Evolutionary conservation across 768 basidiomycete species (phyloP).

Genomic region (Lactifluus pinguis): DNA sequence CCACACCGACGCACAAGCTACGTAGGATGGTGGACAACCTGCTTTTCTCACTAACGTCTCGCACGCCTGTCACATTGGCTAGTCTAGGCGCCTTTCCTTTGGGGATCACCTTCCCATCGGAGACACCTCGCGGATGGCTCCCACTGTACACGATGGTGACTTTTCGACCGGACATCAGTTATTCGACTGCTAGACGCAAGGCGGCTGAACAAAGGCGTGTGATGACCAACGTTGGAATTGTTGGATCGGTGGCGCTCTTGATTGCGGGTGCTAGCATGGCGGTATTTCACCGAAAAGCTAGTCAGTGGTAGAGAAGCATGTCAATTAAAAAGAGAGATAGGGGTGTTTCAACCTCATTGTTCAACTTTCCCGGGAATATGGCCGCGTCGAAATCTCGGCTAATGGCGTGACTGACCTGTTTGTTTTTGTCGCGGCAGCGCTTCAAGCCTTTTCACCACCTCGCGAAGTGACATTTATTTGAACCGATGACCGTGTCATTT

Average conservation of each 20-base stretch:
- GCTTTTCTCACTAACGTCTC: slow-evolving; percentile 52
- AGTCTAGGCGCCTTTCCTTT: slow-evolving; percentile 33
- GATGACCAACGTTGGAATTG: slow-evolving; percentile 38
- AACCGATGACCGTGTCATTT: not conserved
- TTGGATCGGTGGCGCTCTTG: slow-evolving; percentile 15
- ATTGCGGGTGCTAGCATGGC: slow-evolving; percentile 12
- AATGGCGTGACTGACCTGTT: slow-evolving; percentile 8
- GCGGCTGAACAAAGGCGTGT: slow-evolving; percentile 61
- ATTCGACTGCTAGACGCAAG: slow-evolving; percentile 67
- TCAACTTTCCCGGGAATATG: slow-evolving; percentile 12
- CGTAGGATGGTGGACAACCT: slow-evolving; percentile 74
- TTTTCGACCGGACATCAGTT: slow-evolving; percentile 92
- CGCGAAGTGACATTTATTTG: slow-evolving; percentile 8
- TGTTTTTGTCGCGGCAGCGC: slow-evolving; percentile 18
- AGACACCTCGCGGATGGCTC: slow-evolving; percentile 69
- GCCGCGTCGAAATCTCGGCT: slow-evolving; percentile 12
- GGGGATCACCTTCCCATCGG: slow-evolving; percentile 27
- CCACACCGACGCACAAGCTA: slow-evolving; percentile 69
- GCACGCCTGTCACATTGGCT: slow-evolving; percentile 37
- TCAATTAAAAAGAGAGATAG: slow-evolving; percentile 17
- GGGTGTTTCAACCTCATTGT: slow-evolving; percentile 9
- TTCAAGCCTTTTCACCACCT: not conserved
- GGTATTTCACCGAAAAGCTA: slow-evolving; percentile 18
- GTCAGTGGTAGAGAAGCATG: slow-evolving; percentile 11
- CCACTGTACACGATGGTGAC: slow-evolving; percentile 97